phyloP scores from a whole-genome alignment of 108 stramenopile genomes.

The Pseudonitzschia delicatissima region DNA sequence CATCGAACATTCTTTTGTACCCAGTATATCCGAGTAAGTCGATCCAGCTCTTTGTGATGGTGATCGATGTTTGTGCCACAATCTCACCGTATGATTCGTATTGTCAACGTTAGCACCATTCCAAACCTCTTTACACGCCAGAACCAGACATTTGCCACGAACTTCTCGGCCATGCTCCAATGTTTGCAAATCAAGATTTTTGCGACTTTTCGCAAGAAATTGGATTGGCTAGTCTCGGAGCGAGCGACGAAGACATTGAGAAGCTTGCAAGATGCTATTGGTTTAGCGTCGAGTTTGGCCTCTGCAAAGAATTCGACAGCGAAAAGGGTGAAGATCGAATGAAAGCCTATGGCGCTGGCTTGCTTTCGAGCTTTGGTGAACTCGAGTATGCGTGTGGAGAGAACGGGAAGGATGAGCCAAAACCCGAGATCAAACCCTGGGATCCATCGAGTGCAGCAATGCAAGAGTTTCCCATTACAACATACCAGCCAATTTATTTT shows the following conservation, averaged over 20 bases:
- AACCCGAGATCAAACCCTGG: constrained; percentile 86
- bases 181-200: constrained; percentile 97
- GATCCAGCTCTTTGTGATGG: constrained; percentile 26
- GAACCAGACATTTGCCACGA: constrained; percentile 98
- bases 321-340: constrained; percentile 44
- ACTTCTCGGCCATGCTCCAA: constrained; percentile 92
- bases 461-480: constrained; percentile 94
- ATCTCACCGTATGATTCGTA: not conserved
- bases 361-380: constrained; percentile 94
- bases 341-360: constrained; percentile 96
- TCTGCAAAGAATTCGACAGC: constrained; percentile 58
- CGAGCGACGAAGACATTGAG: constrained; percentile 89
- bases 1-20: constrained; percentile 96
- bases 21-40: constrained; percentile 84
- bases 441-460: constrained; percentile 86
- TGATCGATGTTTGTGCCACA: not conserved
- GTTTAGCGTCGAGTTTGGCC: constrained; percentile 96
- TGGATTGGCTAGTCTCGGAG: constrained; percentile 93
- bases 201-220: constrained; percentile 95
- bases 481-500: constrained; percentile 96
- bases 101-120: constrained; percentile 11
- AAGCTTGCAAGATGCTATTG: constrained; percentile 89
- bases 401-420: constrained; percentile 27
- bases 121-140: constrained; percentile 69
- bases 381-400: constrained; percentile 89